phyloP scores from a whole-genome alignment of 2,329 filamentous ascomycete species.

The Pestalotiopsis fici region DNA sequence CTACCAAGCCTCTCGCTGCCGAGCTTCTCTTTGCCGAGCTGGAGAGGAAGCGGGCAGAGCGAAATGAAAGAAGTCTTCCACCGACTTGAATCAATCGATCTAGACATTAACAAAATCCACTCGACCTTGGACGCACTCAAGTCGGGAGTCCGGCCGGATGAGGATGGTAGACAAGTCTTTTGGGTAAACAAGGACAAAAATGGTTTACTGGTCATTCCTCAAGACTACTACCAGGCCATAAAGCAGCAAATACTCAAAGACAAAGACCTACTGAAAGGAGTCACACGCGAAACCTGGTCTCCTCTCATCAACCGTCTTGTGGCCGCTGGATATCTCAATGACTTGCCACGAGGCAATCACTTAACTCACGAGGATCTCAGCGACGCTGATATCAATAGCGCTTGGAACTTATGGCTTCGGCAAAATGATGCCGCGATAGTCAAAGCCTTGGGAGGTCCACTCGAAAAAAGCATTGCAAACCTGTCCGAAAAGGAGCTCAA shows the following conservation, averaged over 20 bases:
- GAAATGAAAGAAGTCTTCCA: neutral
- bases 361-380: neutral
- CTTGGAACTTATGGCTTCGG: slow-evolving; percentile 55
- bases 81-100: neutral
- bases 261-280: neutral
- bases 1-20: neutral
- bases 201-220: neutral
- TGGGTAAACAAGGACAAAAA: neutral
- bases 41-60: neutral
- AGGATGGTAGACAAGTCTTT: neutral
- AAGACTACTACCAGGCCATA: neutral
- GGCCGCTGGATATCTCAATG: neutral
- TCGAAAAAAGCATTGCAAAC: neutral
- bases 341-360: neutral
- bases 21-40: neutral
- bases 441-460: slow-evolving; percentile 30
- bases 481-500: slow-evolving; percentile 28
- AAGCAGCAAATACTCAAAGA: neutral
- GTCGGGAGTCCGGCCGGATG: neutral
- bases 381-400: slow-evolving; percentile 27
- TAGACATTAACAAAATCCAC: neutral
- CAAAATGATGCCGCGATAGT: slow-evolving; percentile 43
- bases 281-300: neutral
- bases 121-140: neutral
- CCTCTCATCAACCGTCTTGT: slow-evolving; percentile 2